phyloP scores from a whole-genome alignment of 768 basidiomycete genomes.

The Chalciporus sphaerocephalus region DNA sequence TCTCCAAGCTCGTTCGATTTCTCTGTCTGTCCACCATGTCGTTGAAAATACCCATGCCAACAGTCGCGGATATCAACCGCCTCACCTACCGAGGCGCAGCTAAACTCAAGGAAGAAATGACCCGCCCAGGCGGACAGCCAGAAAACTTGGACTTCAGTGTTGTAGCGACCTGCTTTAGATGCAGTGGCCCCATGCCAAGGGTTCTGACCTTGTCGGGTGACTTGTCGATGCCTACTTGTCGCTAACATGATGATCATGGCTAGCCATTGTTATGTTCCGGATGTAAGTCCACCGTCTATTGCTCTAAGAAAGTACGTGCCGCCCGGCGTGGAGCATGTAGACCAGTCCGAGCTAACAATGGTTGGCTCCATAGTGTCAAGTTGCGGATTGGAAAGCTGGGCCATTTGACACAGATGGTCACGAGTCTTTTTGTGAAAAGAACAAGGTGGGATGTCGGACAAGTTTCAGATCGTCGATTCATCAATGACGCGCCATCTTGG shows the following conservation, averaged over 20 bases:
- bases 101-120: constrained; percentile 25
- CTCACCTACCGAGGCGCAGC: constrained; percentile 28
- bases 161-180: constrained; percentile 22
- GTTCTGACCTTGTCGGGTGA: constrained; percentile 6
- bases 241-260: constrained; percentile 1
- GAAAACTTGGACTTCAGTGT: constrained; percentile 27
- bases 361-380: constrained; percentile 29
- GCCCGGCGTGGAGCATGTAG: neutral
- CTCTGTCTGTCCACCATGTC: constrained; percentile 13
- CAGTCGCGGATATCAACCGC: constrained; percentile 23
- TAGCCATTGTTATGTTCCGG: constrained; percentile 28
- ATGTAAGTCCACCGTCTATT: constrained; percentile 30
- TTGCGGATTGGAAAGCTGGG: constrained; percentile 33
- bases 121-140: constrained; percentile 26
- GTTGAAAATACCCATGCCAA: constrained; percentile 18
- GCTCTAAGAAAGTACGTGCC: constrained; percentile 24
- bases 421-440: constrained; percentile 33
- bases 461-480: neutral
- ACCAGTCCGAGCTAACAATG: constrained; percentile 5
- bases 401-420: constrained; percentile 28
- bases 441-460: constrained; percentile 25
- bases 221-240: neutral
- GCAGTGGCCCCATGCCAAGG: constrained; percentile 19
- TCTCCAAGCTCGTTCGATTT: neutral
- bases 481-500: neutral